Evolutionary conservation across 1,139 yeast genomes (phyloP).

Genomic region (Zygoascus meyerae): DNA sequence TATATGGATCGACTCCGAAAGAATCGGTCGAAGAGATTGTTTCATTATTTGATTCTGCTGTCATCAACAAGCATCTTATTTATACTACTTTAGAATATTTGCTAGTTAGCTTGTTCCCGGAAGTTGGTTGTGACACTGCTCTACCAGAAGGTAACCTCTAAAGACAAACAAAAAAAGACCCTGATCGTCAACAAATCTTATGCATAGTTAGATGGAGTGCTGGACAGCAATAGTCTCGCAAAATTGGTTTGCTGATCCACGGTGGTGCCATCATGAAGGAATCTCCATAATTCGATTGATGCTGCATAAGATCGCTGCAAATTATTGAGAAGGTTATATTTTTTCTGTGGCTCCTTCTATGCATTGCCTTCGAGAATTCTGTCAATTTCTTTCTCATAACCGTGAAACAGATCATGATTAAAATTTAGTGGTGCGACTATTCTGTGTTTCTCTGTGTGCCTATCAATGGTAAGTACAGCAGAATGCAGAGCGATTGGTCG

Average conservation of each 20-base stretch:
- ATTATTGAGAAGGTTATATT: too few relatives aligned
- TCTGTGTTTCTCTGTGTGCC: neutral
- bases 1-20: constrained; percentile 25
- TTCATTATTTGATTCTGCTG: constrained; percentile 34
- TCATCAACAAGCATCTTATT: constrained; percentile 40
- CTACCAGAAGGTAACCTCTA: neutral
- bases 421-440: neutral
- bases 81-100: constrained; percentile 38
- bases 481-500: constrained; percentile 18
- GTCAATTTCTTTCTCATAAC: neutral
- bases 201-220: neutral
- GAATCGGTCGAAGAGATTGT: constrained; percentile 33
- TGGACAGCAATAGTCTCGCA: too few relatives aligned
- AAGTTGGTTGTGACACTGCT: constrained; percentile 25
- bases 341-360: too few relatives aligned
- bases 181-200: neutral
- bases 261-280: too few relatives aligned
- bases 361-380: too few relatives aligned
- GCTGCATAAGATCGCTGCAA: too few relatives aligned
- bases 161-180: neutral
- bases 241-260: too few relatives aligned
- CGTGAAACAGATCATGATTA: constrained; percentile 13
- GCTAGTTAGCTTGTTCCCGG: constrained; percentile 38
- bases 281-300: too few relatives aligned
- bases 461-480: constrained; percentile 11